These are phyloP conservation scores for Phytopythium ostracodes DNA, from an alignment of 352 stramenopile genomes.

Conservation along the genomic window DNA sequence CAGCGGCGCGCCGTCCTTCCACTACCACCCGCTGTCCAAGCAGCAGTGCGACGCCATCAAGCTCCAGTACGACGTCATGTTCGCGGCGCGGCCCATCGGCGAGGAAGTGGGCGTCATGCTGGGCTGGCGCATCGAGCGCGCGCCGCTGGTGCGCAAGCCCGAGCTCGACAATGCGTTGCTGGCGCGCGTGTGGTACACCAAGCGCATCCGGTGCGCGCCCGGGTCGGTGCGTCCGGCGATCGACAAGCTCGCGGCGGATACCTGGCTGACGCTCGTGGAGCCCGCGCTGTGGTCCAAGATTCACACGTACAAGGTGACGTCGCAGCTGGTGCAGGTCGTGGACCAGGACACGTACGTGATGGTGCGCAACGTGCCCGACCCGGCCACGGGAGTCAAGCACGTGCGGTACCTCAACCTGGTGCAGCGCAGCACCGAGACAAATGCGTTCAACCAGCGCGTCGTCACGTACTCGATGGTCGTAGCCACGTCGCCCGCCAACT, in stretches of 20 bases:
- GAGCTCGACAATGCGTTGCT: conserved; percentile 15
- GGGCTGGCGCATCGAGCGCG: conserved; percentile 30
- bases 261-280: conserved; percentile 24
- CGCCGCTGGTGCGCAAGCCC: conserved; percentile 12
- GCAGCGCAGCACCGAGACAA: conserved; percentile 12
- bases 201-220: conserved; percentile 26
- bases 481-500: conserved; percentile 26
- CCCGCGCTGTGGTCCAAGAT: conserved; percentile 28
- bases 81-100: conserved; percentile 9
- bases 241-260: conserved; percentile 24
- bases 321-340: conserved; percentile 26
- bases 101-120: conserved; percentile 20
- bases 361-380: conserved; percentile 19
- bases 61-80: conserved; percentile 26
- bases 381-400: conserved; percentile 7
- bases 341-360: conserved; percentile 27
- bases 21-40: conserved; percentile 29
- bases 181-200: conserved; percentile 24
- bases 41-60: conserved; percentile 22
- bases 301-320: conserved; percentile 16
- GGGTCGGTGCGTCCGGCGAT: conserved; percentile 18
- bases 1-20: conserved; percentile 26
- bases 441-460: conserved; percentile 13
- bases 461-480: conserved; percentile 27
- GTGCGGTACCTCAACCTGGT: conserved; percentile 37